A percentile compares a stretch with the other conserved stretches of the same genome.
phyloP scores from a whole-genome alignment of 345 rosid species.

The Gossypium ekmanianum region DNA sequence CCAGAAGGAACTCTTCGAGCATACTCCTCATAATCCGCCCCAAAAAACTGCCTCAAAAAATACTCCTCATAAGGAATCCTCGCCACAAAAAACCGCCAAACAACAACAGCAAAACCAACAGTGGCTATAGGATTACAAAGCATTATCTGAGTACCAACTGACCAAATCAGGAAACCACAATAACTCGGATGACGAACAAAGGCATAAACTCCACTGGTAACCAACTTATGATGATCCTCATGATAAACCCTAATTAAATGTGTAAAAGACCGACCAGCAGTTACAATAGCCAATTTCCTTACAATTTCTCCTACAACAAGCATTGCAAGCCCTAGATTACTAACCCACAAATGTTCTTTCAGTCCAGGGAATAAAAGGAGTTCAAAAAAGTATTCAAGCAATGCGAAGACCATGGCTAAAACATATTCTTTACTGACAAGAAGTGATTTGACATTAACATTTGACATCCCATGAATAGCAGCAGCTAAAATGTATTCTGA shows the following conservation, averaged over 20 bases:
- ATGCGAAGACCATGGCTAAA: constrained; percentile 51
- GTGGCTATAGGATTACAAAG: constrained; percentile 65
- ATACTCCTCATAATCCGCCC: constrained; percentile 48
- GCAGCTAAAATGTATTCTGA: constrained; percentile 57
- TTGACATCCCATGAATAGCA: constrained; percentile 47
- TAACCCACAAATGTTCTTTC: constrained; percentile 59
- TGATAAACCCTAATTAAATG: constrained; percentile 53
- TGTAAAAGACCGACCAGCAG: constrained; percentile 68
- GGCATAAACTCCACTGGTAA: constrained; percentile 53
- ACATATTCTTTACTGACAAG: constrained; percentile 53
- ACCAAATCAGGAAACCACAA: constrained; percentile 63
- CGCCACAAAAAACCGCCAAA: constrained; percentile 58
- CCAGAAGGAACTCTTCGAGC: constrained; percentile 59
- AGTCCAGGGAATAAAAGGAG: constrained; percentile 37
- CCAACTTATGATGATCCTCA: constrained; percentile 56
- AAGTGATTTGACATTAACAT: constrained; percentile 50
- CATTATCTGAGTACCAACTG: constrained; percentile 77
- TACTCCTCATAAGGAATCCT: constrained; percentile 67
- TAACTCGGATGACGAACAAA: constrained; percentile 70
- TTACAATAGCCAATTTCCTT: constrained; percentile 55
- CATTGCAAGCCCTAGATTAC: constrained; percentile 50
- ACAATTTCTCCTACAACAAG: constrained; percentile 54
- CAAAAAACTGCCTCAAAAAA: constrained; percentile 65
- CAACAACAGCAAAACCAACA: constrained; percentile 51
- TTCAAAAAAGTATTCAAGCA: constrained; percentile 49